Percentiles rank a stretch among this genome's conserved stretches.
These are phyloP conservation scores for Trichophyton rubrum DNA, from an alignment of 2,329 filamentous ascomycete species.

Conservation along the genomic window DNA sequence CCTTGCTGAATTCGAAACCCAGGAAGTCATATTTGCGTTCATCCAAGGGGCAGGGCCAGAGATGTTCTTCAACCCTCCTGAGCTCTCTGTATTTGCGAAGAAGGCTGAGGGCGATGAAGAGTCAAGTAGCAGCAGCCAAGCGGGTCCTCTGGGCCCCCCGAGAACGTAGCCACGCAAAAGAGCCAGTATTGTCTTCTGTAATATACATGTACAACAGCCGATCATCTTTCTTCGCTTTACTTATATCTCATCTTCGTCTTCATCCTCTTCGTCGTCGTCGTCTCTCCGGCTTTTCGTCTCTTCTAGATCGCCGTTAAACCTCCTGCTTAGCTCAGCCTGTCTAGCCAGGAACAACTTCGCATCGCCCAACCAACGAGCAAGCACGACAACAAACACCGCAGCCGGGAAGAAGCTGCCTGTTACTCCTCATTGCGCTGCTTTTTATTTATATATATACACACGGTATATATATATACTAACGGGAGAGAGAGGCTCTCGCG, in stretches of 20 bases:
- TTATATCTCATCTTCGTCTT: not conserved
- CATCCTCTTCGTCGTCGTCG: too few relatives aligned
- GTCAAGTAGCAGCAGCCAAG: too few relatives aligned
- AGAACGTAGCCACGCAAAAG: too few relatives aligned
- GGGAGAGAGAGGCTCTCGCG: not conserved
- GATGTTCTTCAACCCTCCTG: not conserved
- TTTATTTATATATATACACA: not conserved
- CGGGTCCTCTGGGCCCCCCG: not conserved
- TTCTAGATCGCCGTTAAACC: not conserved
- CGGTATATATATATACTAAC: not conserved
- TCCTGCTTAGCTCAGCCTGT: not conserved
- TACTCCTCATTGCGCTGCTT: not conserved
- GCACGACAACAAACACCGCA: not conserved
- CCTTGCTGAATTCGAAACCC: slow-evolving; percentile 21
- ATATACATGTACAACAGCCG: not conserved
- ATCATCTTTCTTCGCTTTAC: not conserved
- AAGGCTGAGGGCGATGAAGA: not conserved
- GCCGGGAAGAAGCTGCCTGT: too few relatives aligned
- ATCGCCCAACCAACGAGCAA: not conserved
- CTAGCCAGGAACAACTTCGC: not conserved
- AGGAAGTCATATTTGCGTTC: not conserved
- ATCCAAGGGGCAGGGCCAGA: not conserved
- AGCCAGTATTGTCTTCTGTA: not conserved
- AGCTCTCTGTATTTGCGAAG: not conserved
- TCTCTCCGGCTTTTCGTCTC: not conserved